Percentiles rank a stretch among this genome's conserved stretches.
Evolutionary conservation across 2,329 filamentous ascomycete species (phyloP).

Genomic region (Endoconidiophora laricicola): DNA sequence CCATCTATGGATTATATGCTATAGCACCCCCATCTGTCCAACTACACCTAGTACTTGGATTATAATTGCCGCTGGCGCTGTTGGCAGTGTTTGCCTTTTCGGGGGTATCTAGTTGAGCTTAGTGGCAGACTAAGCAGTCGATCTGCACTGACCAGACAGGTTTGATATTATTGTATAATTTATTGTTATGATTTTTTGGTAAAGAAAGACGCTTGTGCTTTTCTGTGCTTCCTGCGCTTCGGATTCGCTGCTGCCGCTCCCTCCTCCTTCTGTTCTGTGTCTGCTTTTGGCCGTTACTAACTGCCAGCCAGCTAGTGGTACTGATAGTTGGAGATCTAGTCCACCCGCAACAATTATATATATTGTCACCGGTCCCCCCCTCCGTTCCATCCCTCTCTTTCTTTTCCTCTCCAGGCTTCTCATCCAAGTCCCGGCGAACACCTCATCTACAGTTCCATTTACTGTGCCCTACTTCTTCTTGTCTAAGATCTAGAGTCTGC

Average conservation of each 20-base stretch:
- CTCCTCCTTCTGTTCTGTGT: neutral
- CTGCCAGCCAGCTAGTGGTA: too few species aligned
- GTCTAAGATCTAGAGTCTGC: neutral
- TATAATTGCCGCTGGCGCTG: too few species aligned
- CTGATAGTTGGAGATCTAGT: neutral
- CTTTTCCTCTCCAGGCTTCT: conserved; percentile 9
- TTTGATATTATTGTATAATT: too few species aligned
- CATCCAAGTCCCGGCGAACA: conserved; percentile 4
- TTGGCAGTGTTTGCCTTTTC: too few species aligned
- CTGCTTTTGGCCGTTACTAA: neutral
- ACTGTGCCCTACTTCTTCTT: neutral
- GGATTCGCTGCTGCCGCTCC: neutral
- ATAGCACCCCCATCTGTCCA: too few species aligned
- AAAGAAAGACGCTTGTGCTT: neutral
- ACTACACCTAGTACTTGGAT: too few species aligned
- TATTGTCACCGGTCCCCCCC: conserved; percentile 5
- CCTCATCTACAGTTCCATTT: neutral
- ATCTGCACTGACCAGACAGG: too few species aligned
- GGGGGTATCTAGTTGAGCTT: too few species aligned
- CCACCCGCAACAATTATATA: conserved; percentile 7
- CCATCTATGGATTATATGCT: too few species aligned
- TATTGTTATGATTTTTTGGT: neutral
- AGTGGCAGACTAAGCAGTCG: too few species aligned
- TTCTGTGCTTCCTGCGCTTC: neutral
- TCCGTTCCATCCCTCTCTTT: conserved; percentile 1